Evolutionary conservation across 768 basidiomycete species (phyloP).

Genomic region (Kwoniella shandongensis): DNA sequence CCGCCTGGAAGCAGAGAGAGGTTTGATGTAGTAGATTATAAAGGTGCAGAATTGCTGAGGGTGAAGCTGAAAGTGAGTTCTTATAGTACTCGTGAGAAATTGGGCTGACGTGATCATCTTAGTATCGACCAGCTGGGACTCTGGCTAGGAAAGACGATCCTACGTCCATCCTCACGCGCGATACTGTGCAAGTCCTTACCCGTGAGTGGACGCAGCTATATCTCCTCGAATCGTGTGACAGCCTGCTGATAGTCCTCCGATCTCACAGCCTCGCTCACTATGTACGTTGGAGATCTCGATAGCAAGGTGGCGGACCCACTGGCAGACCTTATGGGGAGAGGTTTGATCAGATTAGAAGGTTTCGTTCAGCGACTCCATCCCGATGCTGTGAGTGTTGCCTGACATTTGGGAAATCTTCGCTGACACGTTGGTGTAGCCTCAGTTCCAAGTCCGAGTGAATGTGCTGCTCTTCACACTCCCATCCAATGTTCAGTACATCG

Average conservation of each 20-base stretch:
- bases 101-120: conserved; percentile 15
- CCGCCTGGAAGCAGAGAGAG: conserved; percentile 21
- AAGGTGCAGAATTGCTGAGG: conserved; percentile 39
- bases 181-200: conserved; percentile 41
- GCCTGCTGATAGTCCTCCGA: too few relatives aligned
- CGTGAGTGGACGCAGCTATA: conserved; percentile 23
- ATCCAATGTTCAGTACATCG: conserved; percentile 81
- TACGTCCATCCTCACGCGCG: conserved; percentile 6
- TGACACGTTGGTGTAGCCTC: conserved; percentile 18
- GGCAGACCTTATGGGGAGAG: conserved; percentile 38
- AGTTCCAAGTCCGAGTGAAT: conserved; percentile 64
- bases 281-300: conserved; percentile 50
- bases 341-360: conserved; percentile 51
- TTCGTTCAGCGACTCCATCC: conserved; percentile 46
- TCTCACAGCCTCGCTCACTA: conserved; percentile 25
- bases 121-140: conserved; percentile 28
- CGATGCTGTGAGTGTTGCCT: conserved; percentile 35
- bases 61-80: conserved; percentile 49
- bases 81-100: neutral
- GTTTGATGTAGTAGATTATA: conserved; percentile 29
- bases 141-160: conserved; percentile 20
- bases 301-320: conserved; percentile 18
- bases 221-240: too few relatives aligned
- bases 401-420: neutral
- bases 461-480: conserved; percentile 92